phyloP scores from a whole-genome alignment of 805 yeast genomes.

The Lachancea dasiensis region DNA sequence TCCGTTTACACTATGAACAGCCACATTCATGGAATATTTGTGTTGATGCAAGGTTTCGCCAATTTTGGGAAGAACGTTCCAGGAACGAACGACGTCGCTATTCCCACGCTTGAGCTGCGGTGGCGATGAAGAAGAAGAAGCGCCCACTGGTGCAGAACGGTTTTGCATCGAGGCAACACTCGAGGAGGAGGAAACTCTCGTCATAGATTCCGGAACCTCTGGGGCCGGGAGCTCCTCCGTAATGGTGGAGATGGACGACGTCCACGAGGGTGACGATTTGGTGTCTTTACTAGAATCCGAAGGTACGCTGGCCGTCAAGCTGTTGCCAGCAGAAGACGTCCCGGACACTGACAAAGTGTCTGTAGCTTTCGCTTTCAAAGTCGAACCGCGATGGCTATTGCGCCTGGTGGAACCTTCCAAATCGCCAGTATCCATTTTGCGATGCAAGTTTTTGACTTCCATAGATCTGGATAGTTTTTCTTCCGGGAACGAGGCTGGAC shows the following conservation, averaged over 20 bases:
- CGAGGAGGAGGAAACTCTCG: slow-evolving; percentile 4
- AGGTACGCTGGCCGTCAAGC: too few relatives aligned
- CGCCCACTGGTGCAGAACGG: background rate
- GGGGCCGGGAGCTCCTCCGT: slow-evolving; percentile 6
- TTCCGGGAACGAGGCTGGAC: too few relatives aligned
- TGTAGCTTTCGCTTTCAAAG: too few relatives aligned
- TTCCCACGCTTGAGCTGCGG: background rate
- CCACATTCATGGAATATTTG: slow-evolving; percentile 20
- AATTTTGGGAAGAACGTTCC: slow-evolving; percentile 24
- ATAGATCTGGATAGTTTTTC: too few relatives aligned
- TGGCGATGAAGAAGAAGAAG: background rate
- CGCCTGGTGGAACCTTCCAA: too few relatives aligned
- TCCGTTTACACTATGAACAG: slow-evolving; percentile 21
- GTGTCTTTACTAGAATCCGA: slow-evolving; percentile 1
- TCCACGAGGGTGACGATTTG: slow-evolving; percentile 7
- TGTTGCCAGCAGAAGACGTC: too few relatives aligned
- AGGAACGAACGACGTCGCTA: slow-evolving; percentile 6
- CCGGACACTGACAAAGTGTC: too few relatives aligned
- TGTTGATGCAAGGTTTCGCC: slow-evolving; percentile 17
- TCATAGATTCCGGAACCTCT: slow-evolving; percentile 5
- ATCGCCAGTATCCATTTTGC: too few relatives aligned
- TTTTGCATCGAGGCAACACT: slow-evolving; percentile 1
- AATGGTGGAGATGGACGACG: slow-evolving; percentile 9
- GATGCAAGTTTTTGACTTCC: too few relatives aligned
- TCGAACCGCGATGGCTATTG: too few relatives aligned